Base-by-base conservation (phyloP, 768 basidiomycete species). In the Peribolospora kevripleyi region DNA sequence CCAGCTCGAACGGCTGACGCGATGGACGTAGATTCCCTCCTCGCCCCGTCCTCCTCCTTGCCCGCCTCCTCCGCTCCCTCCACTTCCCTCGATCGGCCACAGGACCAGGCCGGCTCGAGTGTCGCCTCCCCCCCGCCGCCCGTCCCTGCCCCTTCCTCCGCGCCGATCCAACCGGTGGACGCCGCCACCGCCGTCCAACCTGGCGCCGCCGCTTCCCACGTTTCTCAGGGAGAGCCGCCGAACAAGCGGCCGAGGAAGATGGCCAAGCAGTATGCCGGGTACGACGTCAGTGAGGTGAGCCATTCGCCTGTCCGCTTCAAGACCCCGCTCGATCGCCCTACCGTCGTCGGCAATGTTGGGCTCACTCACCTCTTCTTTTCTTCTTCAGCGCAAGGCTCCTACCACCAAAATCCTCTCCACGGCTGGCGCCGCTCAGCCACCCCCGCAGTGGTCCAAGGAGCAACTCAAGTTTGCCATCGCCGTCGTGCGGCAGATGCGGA, bases 391-490 rank as follows among this genome's bases (percentile, higher is more conserved):
- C 5, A 42, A 14, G 7, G 13, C 50, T 36, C 51, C 46, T 42
- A 51, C 46, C 14, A 13, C 55, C 25, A 25, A 25, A 25, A 48
- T 14, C 53, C 8, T 9, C 40, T 10, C 52, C 56, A 11, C 55
- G 52, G 2, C 36, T 13, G 39, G 51, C 45, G 13, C 60, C 57
- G 42, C 47, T 59, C 55, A 57, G 41, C 52, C 41, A 42, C 47
- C 25, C 36, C 54, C 65, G 13, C 68, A 68, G 1, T 65, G 90
- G 59, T 80, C 77, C 55, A 59, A 68, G 13, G 71, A 74, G 7
- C 93, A 97, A 66, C 78, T 77, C 67, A 81, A 83, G 46, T 87
- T 84, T 65, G 79, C 81, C 60, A 68, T 75, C 53, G 80, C 79
- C 4, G 80, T 82, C 3, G 66, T 97, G 46, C 80, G 84, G 52